phyloP scores from a whole-genome alignment of 345 rosid genomes.

The sweet orange (Citrus sinensis) region DVS_A1.0 CM039169.1:2249501-2250000 shows the following conservation, averaged over 20 bases:
- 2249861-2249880: constrained; percentile 65
- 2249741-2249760: too few relatives aligned
- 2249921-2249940: constrained; percentile 85
- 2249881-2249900: constrained; percentile 88
- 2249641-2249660: not conserved
- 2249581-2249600: constrained; percentile 97
- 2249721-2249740: too few relatives aligned
- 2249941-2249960: constrained; percentile 69
- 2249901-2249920: constrained; percentile 84
- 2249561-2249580: constrained; percentile 95
- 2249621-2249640: constrained; percentile 61
- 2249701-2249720: too few relatives aligned
- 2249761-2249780: too few relatives aligned
- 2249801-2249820: not conserved
- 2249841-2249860: constrained; percentile 14
- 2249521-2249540: not conserved
- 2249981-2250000: not conserved
- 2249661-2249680: too few relatives aligned
- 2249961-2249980: not conserved
- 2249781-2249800: too few relatives aligned
- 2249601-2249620: constrained; percentile 64
- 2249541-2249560: constrained; percentile 78
- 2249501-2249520: not conserved
- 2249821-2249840: not conserved
- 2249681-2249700: too few relatives aligned